Conservation (phyloP, 805 yeast species). For the Teunomyces panamensis region DNA sequence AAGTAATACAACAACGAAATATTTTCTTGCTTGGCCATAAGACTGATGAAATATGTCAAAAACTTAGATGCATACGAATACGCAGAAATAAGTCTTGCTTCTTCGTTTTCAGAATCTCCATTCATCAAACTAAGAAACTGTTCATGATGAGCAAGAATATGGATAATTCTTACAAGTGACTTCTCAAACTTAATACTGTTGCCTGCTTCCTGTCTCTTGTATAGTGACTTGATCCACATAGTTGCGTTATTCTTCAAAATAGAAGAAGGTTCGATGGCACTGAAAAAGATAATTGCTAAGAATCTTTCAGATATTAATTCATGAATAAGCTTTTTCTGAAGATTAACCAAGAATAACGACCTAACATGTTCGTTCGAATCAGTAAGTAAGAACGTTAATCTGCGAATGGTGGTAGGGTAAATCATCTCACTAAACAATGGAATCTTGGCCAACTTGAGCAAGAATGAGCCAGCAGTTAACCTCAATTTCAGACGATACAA, state of each 20-base stretch:
- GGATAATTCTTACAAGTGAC: slow-evolving; percentile 63
- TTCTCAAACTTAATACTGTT: slow-evolving; percentile 57
- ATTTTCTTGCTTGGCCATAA: slow-evolving; percentile 63
- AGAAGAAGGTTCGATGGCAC: slow-evolving; percentile 70
- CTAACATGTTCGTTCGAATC: slow-evolving; percentile 66
- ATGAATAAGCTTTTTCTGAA: slow-evolving; percentile 51
- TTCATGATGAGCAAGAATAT: slow-evolving; percentile 71
- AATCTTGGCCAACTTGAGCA: slow-evolving; percentile 61
- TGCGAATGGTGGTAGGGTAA: slow-evolving; percentile 48
- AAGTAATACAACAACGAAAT: slow-evolving; percentile 71
- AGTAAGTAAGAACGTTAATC: slow-evolving; percentile 57
- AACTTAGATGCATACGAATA: slow-evolving; percentile 56
- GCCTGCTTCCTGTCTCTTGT: slow-evolving; percentile 32
- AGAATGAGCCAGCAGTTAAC: slow-evolving; percentile 60
- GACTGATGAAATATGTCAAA: slow-evolving; percentile 55
- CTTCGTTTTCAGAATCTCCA: slow-evolving; percentile 11
- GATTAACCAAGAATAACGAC: slow-evolving; percentile 41
- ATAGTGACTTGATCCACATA: slow-evolving; percentile 71
- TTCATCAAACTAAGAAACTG: slow-evolving; percentile 49
- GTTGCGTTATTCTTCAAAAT: slow-evolving; percentile 48
- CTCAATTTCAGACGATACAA: slow-evolving; percentile 60
- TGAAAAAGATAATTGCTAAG: slow-evolving; percentile 64
- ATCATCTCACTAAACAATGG: slow-evolving; percentile 53
- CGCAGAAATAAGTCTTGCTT: slow-evolving; percentile 35
- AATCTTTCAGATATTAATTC: slow-evolving; percentile 62